Conservation (phyloP, 2,329 filamentous ascomycete genomes). For the Pleomassaria siparia region DNA sequence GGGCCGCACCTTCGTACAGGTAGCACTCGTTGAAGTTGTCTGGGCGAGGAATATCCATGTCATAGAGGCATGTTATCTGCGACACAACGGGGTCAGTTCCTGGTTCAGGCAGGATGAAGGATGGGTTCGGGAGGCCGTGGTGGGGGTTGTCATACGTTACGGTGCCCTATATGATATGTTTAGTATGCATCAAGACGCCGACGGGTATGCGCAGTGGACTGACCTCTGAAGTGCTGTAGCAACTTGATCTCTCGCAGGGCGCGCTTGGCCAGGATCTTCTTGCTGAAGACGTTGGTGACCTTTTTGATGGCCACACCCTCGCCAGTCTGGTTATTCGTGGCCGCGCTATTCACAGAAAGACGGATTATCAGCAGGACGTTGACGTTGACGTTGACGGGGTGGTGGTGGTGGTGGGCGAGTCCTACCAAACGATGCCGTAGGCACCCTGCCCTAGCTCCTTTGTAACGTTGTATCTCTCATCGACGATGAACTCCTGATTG, state of each 20-base stretch:
- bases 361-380: constrained; percentile 8
- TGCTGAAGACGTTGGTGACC: constrained; percentile 99
- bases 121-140: constrained; percentile 53
- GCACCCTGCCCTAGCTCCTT: constrained; percentile 98
- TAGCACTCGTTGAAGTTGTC: constrained; percentile 99
- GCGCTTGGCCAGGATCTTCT: constrained; percentile 98
- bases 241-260: constrained; percentile 98
- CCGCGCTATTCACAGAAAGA: constrained; percentile 65
- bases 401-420: constrained; percentile 4
- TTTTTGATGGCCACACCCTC: constrained; percentile 99
- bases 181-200: constrained; percentile 14
- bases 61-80: constrained; percentile 97
- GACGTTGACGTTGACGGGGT: not conserved
- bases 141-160: constrained; percentile 45
- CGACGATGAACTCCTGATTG: constrained; percentile 98
- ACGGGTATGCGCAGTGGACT: constrained; percentile 10
- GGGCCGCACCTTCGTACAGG: constrained; percentile 80
- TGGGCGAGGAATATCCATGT: constrained; percentile 97
- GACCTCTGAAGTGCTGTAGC: constrained; percentile 85
- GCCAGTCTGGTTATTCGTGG: constrained; percentile 84
- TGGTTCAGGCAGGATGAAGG: constrained; percentile 11
- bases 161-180: constrained; percentile 45
- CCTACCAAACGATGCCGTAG: constrained; percentile 97
- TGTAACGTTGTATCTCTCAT: constrained; percentile 96
- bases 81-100: constrained; percentile 41